These are phyloP conservation scores for Claviceps monticola DNA, from an alignment of 2,329 filamentous ascomycete species.

Conservation along the genomic window DNA sequence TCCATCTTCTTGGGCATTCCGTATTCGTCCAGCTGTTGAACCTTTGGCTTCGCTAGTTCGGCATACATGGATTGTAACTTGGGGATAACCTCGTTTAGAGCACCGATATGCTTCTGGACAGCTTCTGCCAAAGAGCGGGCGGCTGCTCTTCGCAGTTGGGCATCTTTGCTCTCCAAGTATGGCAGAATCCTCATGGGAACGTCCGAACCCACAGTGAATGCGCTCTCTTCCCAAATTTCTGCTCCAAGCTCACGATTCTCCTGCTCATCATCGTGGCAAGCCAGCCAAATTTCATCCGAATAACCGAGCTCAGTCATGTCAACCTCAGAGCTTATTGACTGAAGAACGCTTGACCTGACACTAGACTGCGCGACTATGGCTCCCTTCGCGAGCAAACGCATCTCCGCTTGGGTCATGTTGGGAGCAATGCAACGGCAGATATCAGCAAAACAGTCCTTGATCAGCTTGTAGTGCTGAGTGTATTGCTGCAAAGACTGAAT, in stretches of 20 bases:
- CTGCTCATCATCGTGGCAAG: slow-evolving; percentile 76
- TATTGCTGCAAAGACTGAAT: slow-evolving; percentile 78
- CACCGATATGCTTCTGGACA: slow-evolving; percentile 43
- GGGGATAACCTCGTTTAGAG: slow-evolving; percentile 47
- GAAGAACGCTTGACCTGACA: slow-evolving; percentile 72
- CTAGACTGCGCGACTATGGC: slow-evolving; percentile 64
- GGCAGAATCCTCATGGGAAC: slow-evolving; percentile 56
- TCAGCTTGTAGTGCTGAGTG: slow-evolving; percentile 83
- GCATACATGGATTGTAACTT: slow-evolving; percentile 58
- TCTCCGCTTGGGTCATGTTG: slow-evolving; percentile 62
- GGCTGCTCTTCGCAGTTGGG: slow-evolving; percentile 69
- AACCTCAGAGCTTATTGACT: slow-evolving; percentile 81
- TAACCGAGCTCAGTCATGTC: slow-evolving; percentile 80
- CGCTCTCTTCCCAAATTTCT: slow-evolving; percentile 93
- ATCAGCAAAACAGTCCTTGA: slow-evolving; percentile 86
- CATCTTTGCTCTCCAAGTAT: slow-evolving; percentile 69
- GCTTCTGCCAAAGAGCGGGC: slow-evolving; percentile 70
- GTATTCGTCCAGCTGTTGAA: slow-evolving; percentile 78
- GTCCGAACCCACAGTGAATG: slow-evolving; percentile 52
- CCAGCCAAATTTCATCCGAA: slow-evolving; percentile 85
- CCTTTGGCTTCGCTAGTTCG: slow-evolving; percentile 67
- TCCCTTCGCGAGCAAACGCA: slow-evolving; percentile 62
- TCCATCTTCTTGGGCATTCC: slow-evolving; percentile 90
- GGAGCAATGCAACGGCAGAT: slow-evolving; percentile 72
- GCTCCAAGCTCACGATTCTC: slow-evolving; percentile 74